A percentile compares a stretch with the other conserved stretches of the same genome.
These are phyloP conservation scores for Suhomyces bribrorum DNA, from an alignment of 1,139 yeast species.

Conservation along the genomic window DNA sequence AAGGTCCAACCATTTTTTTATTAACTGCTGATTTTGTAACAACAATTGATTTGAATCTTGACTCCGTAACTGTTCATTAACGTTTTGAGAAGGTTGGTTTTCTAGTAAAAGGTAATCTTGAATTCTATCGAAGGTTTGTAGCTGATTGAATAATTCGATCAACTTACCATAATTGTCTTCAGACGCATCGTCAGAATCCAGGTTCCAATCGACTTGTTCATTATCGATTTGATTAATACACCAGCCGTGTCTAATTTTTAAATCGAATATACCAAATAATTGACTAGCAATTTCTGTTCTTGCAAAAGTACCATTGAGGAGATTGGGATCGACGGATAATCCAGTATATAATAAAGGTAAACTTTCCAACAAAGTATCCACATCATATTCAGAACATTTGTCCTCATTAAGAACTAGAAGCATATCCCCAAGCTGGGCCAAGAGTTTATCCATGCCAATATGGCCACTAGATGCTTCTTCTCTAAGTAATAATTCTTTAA, in stretches of 20 bases:
- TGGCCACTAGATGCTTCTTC: conserved; percentile 21
- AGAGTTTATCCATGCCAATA: conserved; percentile 33
- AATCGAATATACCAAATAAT: conserved; percentile 41
- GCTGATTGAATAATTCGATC: conserved; percentile 24
- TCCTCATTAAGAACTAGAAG: conserved; percentile 29
- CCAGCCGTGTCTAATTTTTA: conserved; percentile 56
- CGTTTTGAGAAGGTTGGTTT: conserved; percentile 6
- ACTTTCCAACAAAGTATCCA: conserved; percentile 43
- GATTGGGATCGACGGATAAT: conserved; percentile 68
- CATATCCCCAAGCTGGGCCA: conserved; percentile 49
- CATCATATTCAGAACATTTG: conserved; percentile 19
- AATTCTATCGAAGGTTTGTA: conserved; percentile 46
- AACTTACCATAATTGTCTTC: conserved; percentile 23
- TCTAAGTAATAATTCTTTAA: conserved; percentile 29
- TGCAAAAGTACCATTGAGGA: conserved; percentile 62
- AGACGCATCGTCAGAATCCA: conserved; percentile 12
- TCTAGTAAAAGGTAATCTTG: conserved; percentile 41
- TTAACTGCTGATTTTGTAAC: conserved; percentile 19
- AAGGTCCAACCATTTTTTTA: conserved; percentile 44
- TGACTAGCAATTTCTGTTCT: conserved; percentile 34
- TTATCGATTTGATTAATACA: conserved; percentile 31
- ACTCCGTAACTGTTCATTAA: conserved; percentile 10
- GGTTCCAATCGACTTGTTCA: conserved; percentile 19
- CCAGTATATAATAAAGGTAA: conserved; percentile 75
- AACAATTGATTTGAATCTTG: conserved; percentile 11